Conservation (phyloP, 2,329 filamentous ascomycete genomes). For the Aspergillus fischeri region DNA sequence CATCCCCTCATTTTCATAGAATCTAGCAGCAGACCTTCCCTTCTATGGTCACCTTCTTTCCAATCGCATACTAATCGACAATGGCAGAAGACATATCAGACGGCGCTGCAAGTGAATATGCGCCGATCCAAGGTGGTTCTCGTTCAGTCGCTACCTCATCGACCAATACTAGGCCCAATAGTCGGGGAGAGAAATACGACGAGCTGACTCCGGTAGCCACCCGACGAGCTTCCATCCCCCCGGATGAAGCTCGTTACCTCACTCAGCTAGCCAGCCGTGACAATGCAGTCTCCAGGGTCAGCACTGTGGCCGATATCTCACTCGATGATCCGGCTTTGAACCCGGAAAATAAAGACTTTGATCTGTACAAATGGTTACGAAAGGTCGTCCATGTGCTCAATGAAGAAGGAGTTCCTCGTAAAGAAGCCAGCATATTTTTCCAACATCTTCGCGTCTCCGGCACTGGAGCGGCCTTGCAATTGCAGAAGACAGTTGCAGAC, state of each 20-base stretch:
- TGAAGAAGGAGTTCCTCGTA: slow-evolving; percentile 1
- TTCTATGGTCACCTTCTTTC: not conserved
- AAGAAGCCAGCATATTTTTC: slow-evolving; percentile 19
- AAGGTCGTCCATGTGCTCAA: not conserved
- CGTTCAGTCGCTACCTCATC: not conserved
- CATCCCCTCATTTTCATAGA: not conserved
- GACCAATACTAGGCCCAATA: not conserved
- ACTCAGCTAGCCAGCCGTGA: not conserved
- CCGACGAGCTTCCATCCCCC: not conserved
- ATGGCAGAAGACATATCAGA: not conserved
- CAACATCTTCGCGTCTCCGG: slow-evolving; percentile 22
- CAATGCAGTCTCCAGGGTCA: not conserved
- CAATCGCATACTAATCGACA: not conserved
- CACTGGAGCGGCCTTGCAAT: slow-evolving; percentile 23
- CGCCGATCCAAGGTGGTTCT: not conserved
- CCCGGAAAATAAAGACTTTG: slow-evolving; percentile 5
- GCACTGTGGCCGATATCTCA: not conserved
- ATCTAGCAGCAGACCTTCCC: not conserved
- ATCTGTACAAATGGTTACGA: slow-evolving; percentile 5
- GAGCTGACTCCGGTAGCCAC: not conserved
- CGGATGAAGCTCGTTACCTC: not conserved
- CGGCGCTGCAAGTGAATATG: not conserved
- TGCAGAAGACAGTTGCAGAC: slow-evolving; percentile 19
- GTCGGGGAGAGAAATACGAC: not conserved
- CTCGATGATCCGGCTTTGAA: slow-evolving; percentile 2